phyloP scores from a whole-genome alignment of 176 grass and related monocot genomes.

The Ananas comosus region DNA sequence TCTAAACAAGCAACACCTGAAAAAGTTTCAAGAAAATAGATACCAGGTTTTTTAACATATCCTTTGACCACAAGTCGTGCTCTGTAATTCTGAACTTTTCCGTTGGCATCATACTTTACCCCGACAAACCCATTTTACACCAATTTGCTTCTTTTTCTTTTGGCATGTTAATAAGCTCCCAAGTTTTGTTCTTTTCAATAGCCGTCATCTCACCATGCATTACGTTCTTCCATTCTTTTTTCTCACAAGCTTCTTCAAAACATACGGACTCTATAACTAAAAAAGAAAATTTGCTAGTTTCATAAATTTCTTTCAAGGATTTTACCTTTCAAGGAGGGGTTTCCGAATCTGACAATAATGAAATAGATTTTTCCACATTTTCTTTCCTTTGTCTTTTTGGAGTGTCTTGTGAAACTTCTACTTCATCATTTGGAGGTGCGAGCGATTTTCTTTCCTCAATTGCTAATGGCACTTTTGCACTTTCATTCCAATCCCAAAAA shows the following conservation, averaged over 20 bases:
- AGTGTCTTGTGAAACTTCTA: too few relatives aligned
- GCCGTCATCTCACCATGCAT: constrained; percentile 1
- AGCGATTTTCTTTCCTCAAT: not conserved
- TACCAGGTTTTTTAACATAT: constrained; percentile 1
- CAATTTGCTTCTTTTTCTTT: not conserved
- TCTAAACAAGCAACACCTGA: not conserved
- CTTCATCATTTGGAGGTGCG: too few relatives aligned
- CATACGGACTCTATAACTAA: not conserved
- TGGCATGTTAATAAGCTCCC: not conserved
- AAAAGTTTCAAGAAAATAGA: not conserved
- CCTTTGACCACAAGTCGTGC: not conserved
- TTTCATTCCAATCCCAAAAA: constrained; percentile 6
- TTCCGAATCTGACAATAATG: too few relatives aligned
- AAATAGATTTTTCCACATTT: too few relatives aligned
- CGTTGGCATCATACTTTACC: not conserved
- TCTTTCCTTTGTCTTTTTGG: too few relatives aligned
- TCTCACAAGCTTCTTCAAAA: constrained; percentile 7
- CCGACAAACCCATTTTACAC: constrained; percentile 16
- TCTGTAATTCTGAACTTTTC: constrained; percentile 2
- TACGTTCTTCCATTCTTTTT: not conserved
- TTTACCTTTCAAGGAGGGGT: too few relatives aligned
- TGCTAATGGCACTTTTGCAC: not conserved
- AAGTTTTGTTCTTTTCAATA: constrained; percentile 9
- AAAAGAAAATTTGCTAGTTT: not conserved
- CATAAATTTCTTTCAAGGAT: not conserved